Percentiles rank a stretch among this genome's conserved stretches.
Evolutionary conservation across 257 asterid species (phyloP).

Genomic region (Prunella vulgaris): DNA sequence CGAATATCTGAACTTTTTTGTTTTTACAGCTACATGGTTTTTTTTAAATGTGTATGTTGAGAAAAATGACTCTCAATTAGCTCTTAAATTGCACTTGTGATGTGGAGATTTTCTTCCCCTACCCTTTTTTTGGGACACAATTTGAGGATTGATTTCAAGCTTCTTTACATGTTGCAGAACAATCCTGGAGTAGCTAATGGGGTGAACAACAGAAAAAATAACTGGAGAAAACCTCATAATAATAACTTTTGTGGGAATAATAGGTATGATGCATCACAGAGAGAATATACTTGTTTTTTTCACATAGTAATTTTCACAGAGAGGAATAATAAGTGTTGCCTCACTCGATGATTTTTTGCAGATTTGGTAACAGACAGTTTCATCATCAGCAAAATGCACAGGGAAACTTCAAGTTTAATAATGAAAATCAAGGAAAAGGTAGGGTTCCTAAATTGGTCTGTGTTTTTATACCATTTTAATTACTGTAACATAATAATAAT

Average conservation of each 20-base stretch:
- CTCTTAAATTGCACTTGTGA: background rate
- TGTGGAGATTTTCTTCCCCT: background rate
- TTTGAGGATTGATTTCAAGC: slow-evolving; percentile 21
- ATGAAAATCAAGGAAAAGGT: slow-evolving; percentile 56
- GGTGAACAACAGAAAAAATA: slow-evolving; percentile 30
- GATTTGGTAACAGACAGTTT: slow-evolving; percentile 40
- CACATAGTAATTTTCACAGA: background rate
- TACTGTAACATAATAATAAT: background rate
- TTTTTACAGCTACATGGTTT: no score
- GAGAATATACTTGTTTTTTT: slow-evolving; percentile 35
- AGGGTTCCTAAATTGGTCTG: slow-evolving; percentile 1
- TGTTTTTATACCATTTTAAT: background rate
- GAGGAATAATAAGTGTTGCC: slow-evolving; percentile 18
- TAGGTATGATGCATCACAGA: slow-evolving; percentile 36
- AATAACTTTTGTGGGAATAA: slow-evolving; percentile 44
- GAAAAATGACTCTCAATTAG: background rate
- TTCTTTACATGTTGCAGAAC: slow-evolving; percentile 41
- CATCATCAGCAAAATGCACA: slow-evolving; percentile 37
- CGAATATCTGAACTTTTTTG: background rate
- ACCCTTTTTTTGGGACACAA: background rate
- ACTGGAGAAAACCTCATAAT: slow-evolving; percentile 44
- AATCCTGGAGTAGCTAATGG: slow-evolving; percentile 37
- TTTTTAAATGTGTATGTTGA: background rate
- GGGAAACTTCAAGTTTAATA: slow-evolving; percentile 46
- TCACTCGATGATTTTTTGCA: slow-evolving; percentile 31